Percentiles rank a stretch among this genome's conserved stretches.
Conservation (phyloP, 495 filamentous ascomycete genomes). For the Neurospora sp. region DNA sequence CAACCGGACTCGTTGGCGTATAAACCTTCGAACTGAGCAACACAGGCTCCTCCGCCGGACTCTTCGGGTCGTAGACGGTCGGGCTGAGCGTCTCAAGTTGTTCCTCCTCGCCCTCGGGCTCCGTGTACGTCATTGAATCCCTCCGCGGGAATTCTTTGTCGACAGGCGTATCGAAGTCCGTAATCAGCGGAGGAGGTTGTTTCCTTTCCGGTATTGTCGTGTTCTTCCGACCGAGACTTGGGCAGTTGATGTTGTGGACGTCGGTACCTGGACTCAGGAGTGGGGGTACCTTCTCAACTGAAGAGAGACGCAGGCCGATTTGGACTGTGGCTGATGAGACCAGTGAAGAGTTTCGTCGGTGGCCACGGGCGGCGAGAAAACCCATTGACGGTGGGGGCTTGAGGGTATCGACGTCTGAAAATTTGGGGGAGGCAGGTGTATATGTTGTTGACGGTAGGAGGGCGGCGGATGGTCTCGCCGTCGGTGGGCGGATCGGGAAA, state of each 20-base stretch:
- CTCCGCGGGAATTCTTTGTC: not conserved
- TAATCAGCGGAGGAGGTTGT: constrained; percentile 18
- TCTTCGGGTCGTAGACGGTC: constrained; percentile 30
- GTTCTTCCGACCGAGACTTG: constrained; percentile 10
- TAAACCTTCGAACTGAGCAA: not conserved
- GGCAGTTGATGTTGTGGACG: constrained; percentile 26
- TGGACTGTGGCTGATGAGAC: constrained; percentile 38
- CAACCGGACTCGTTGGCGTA: not conserved
- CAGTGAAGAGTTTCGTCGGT: constrained; percentile 35
- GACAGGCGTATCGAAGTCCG: constrained; percentile 1
- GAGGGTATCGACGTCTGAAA: constrained; percentile 15
- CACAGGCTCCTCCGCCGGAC: constrained; percentile 8
- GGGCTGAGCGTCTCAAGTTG: constrained; percentile 25
- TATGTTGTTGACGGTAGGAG: constrained; percentile 35
- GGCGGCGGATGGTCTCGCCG: constrained; percentile 22
- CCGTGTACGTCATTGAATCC: not conserved
- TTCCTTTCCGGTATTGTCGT: constrained; percentile 8
- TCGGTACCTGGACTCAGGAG: constrained; percentile 11
- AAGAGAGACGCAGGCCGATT: constrained; percentile 38
- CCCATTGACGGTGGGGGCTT: constrained; percentile 34
- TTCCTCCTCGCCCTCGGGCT: constrained; percentile 1
- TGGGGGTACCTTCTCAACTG: constrained; percentile 31
- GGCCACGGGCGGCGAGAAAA: constrained; percentile 19
- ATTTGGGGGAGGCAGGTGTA: constrained; percentile 15
- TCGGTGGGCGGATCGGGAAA: constrained; percentile 23